Percentiles rank a stretch among this genome's conserved stretches.
These are phyloP conservation scores for Paraleonurus japonicus DNA, from an alignment of 257 asterid genomes.

Conservation along the genomic window DNA sequence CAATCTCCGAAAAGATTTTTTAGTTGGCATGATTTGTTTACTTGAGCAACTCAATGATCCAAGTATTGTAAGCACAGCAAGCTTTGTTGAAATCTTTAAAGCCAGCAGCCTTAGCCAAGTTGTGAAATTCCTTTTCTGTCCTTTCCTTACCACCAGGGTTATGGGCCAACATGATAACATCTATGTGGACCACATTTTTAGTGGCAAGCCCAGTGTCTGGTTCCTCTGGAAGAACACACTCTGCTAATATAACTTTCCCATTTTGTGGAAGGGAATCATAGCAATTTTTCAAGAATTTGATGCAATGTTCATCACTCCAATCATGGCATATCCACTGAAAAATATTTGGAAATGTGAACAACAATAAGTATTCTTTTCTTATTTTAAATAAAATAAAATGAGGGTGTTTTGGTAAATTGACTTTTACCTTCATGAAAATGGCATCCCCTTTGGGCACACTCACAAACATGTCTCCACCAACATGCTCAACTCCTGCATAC, in stretches of 20 bases:
- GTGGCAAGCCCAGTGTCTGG: constrained; percentile 61
- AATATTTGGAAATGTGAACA: background rate
- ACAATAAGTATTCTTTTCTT: no score
- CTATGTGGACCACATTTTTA: constrained; percentile 58
- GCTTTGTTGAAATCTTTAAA: constrained; percentile 53
- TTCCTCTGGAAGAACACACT: constrained; percentile 67
- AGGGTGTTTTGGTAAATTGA: constrained; percentile 15
- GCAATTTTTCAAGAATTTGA: constrained; percentile 73
- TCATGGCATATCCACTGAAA: constrained; percentile 92
- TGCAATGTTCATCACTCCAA: constrained; percentile 84
- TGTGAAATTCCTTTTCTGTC: constrained; percentile 78
- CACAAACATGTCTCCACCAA: constrained; percentile 94
- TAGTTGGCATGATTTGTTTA: constrained; percentile 12
- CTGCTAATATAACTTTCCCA: constrained; percentile 78
- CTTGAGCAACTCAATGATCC: constrained; percentile 77
- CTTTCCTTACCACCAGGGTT: constrained; percentile 96
- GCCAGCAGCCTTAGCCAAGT: constrained; percentile 71
- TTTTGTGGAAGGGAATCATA: constrained; percentile 66
- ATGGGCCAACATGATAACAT: constrained; percentile 82
- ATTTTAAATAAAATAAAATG: background rate
- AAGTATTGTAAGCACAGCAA: constrained; percentile 63
- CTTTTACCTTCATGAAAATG: constrained; percentile 81
- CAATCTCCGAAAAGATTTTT: background rate
- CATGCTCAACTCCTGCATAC: constrained; percentile 66
- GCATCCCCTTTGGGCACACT: constrained; percentile 48